Evolutionary conservation across 2,329 filamentous ascomycete species (phyloP).

Genomic region (Dendrostoma leiphaemia): DNA sequence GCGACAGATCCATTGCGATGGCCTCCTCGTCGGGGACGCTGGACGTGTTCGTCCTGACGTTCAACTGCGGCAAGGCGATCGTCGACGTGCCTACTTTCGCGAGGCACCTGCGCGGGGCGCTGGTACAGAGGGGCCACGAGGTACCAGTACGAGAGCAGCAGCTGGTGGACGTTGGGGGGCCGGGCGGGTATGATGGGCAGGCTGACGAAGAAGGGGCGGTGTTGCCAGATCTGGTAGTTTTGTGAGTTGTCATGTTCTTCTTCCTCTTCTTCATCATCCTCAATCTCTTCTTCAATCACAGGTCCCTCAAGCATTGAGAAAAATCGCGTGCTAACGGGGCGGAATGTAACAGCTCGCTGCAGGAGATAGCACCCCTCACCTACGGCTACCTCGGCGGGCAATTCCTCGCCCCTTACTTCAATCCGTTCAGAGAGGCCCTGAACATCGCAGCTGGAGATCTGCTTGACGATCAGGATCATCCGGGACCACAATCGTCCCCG

Average conservation of each 20-base stretch:
- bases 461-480: constrained; percentile 4
- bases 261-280: too few relatives aligned
- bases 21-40: constrained; percentile 33
- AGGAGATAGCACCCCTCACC: constrained; percentile 84
- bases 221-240: constrained; percentile 54
- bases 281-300: too few relatives aligned
- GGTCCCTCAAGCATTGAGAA: too few relatives aligned
- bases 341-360: constrained; percentile 63
- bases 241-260: constrained; percentile 53
- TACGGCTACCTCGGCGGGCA: constrained; percentile 84
- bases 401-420: constrained; percentile 73
- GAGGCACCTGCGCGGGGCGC: constrained; percentile 61
- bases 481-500: constrained; percentile 6
- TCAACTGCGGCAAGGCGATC: constrained; percentile 77
- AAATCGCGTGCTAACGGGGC: too few relatives aligned
- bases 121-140: constrained; percentile 38
- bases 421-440: constrained; percentile 68
- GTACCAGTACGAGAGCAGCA: constrained; percentile 25
- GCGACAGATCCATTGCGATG: neutral
- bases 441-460: constrained; percentile 59
- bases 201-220: constrained; percentile 28
- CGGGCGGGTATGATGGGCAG: neutral
- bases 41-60: constrained; percentile 77
- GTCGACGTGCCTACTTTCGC: constrained; percentile 72
- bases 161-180: neutral